Base-by-base conservation (phyloP, 2,329 filamentous ascomycete species). In the Ceratocystis lukuohia region DNA sequence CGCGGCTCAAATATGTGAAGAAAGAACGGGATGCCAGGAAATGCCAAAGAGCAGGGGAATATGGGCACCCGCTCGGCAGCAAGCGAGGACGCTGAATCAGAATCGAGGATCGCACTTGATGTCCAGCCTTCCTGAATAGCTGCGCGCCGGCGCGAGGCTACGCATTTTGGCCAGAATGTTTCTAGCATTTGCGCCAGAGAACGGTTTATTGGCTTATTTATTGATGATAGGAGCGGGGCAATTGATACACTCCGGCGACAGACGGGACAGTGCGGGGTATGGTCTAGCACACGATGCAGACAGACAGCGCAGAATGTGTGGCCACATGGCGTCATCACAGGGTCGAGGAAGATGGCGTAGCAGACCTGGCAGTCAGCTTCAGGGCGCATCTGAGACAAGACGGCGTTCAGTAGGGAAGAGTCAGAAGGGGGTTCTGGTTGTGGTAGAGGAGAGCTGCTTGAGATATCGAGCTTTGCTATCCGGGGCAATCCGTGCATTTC, bases 1-100 rank as follows among this genome's bases (percentile, higher is more conserved):
- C 89, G 83, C n/a, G 89, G 89, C 74, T 96, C 92, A 72, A 96
- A 96, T n/a, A 96, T 84, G 71, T 95, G 89, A 2, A 96, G 78
- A 70, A 94, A 94, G 0, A 89, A 92, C 0, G 88, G 90, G 84
- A 93, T 91, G 1, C 81, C 80, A 0, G 92, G 92, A 70, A 94
- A 93, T 0, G 89, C 83, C 7, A 95, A 76, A 0, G 90, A 91
- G 75, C 89, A 94, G 41, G 95, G 82, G 70, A 96, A 96, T 0
- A 96, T 77, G 0, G 89, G 83, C 3, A 87, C 82, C 45, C 50
- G 50, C 12, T 64, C 61, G 20, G 48, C 65, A 3, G 50, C 6
- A 15, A 30, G 85, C 82, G 20, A 84, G 12, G 37, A 41, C 78
- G 8, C 84, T 83, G 3, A 53, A 17, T 22, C 48, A 10, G 81